Conservation (phyloP, 192 early-diverging fungal species). For the Coemansia asiatica region DNA sequence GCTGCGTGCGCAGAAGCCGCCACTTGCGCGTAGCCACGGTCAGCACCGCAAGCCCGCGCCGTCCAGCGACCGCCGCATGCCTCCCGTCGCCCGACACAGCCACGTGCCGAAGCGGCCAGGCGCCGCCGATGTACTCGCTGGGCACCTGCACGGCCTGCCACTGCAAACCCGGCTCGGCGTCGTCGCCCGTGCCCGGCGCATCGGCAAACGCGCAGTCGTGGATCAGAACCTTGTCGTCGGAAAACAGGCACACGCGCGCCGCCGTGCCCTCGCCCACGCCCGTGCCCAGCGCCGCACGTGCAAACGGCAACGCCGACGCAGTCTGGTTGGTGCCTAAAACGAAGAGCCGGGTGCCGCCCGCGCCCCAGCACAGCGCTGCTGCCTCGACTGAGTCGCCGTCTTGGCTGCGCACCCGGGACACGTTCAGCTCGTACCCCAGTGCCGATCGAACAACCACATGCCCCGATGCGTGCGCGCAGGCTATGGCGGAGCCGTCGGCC, state of each 20-base stretch:
- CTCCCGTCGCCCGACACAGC: slow-evolving; percentile 68
- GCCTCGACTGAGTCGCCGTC: slow-evolving; percentile 3
- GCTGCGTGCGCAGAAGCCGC: slow-evolving; percentile 89
- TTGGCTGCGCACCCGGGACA: slow-evolving; percentile 16
- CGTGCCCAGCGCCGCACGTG: slow-evolving; percentile 24
- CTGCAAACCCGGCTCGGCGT: slow-evolving; percentile 25
- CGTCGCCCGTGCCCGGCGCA: background rate
- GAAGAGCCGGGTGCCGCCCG: slow-evolving; percentile 19
- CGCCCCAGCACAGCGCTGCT: slow-evolving; percentile 20
- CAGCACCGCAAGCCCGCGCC: slow-evolving; percentile 79
- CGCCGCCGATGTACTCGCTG: slow-evolving; percentile 21
- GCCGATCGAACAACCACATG: slow-evolving; percentile 35
- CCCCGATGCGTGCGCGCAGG: slow-evolving; percentile 41
- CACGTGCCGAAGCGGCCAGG: slow-evolving; percentile 58
- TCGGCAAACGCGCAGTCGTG: slow-evolving; percentile 26
- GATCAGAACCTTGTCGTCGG: slow-evolving; percentile 45
- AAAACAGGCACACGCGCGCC: slow-evolving; percentile 42
- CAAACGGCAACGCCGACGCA: slow-evolving; percentile 38
- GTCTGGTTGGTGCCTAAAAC: slow-evolving; percentile 6
- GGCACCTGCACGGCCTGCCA: slow-evolving; percentile 46
- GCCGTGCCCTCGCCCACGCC: slow-evolving; percentile 33
- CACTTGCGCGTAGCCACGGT: slow-evolving; percentile 70
- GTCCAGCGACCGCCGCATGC: slow-evolving; percentile 83
- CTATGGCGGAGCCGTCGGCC: slow-evolving; percentile 32
- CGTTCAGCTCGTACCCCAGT: slow-evolving; percentile 43